Evolutionary conservation across 2,329 filamentous ascomycete species (phyloP).

Genomic region (Cladorrhinum sp.): DNA sequence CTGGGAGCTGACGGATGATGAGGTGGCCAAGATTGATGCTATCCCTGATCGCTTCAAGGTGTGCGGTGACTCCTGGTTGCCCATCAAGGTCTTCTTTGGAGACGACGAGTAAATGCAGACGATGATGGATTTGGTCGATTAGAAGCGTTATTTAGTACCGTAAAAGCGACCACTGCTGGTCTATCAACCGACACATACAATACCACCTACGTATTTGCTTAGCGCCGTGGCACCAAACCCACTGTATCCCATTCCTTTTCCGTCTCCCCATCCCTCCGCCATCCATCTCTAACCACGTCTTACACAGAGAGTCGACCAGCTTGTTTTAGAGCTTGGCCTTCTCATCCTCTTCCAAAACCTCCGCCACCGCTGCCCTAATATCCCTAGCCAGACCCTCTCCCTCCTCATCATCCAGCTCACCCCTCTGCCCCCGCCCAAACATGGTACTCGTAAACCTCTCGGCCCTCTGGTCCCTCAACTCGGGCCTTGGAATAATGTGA

Average conservation of each 20-base stretch:
- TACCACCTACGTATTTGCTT: no score
- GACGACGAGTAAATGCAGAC: slow-evolving; percentile 63
- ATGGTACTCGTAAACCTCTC: slow-evolving; percentile 68
- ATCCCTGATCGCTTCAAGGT: slow-evolving; percentile 79
- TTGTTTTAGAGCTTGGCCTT: slow-evolving; percentile 38
- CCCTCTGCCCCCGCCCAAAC: slow-evolving; percentile 72
- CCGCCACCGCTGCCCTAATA: slow-evolving; percentile 49
- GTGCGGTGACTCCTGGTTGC: slow-evolving; percentile 71
- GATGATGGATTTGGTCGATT: neutral
- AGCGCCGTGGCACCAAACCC: no score
- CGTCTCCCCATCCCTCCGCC: neutral
- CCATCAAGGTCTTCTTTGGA: slow-evolving; percentile 77
- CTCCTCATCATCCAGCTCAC: slow-evolving; percentile 75
- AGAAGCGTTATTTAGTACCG: neutral
- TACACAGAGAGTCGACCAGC: no score
- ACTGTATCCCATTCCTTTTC: neutral
- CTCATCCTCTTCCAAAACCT: slow-evolving; percentile 44
- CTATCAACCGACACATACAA: no score
- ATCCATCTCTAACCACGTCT: neutral
- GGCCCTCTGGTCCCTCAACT: slow-evolving; percentile 55
- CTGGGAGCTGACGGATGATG: slow-evolving; percentile 69
- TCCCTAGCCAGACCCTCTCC: slow-evolving; percentile 57
- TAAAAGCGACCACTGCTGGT: neutral
- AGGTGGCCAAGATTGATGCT: slow-evolving; percentile 65
- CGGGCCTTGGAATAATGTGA: slow-evolving; percentile 84